Evolutionary conservation across 768 basidiomycete genomes (phyloP).

Genomic region (Tephrocybe sp.): DNA sequence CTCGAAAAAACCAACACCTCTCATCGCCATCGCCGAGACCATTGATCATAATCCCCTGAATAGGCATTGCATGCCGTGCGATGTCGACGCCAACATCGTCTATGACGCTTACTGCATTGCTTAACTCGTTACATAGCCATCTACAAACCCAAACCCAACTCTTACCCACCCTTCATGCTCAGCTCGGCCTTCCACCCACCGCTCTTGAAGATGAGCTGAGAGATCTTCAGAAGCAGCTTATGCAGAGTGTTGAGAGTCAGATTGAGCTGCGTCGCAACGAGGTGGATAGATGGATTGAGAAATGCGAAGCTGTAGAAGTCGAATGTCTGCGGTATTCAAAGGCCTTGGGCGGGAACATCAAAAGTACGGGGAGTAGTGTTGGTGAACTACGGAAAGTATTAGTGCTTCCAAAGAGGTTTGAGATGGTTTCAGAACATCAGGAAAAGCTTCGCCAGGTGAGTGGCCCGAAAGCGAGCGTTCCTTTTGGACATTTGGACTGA

Average conservation of each 20-base stretch:
- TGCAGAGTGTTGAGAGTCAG: slow-evolving; percentile 71
- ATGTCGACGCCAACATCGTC: slow-evolving; percentile 29
- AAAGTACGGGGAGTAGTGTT: slow-evolving; percentile 61
- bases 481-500: no score
- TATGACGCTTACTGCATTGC: slow-evolving; percentile 55
- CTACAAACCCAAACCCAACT: slow-evolving; percentile 79
- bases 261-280: slow-evolving; percentile 69
- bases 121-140: slow-evolving; percentile 76
- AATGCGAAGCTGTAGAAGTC: slow-evolving; percentile 59
- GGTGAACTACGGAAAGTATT: slow-evolving; percentile 71
- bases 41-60: no score
- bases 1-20: neutral
- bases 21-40: neutral
- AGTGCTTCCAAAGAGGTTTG: slow-evolving; percentile 69
- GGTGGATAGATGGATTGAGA: slow-evolving; percentile 70
- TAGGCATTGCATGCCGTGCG: neutral
- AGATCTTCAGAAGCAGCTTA: slow-evolving; percentile 69
- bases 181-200: slow-evolving; percentile 77
- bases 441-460: slow-evolving; percentile 78
- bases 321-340: slow-evolving; percentile 65
- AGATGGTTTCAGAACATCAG: slow-evolving; percentile 65
- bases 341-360: slow-evolving; percentile 70
- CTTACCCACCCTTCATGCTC: slow-evolving; percentile 77
- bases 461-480: no score
- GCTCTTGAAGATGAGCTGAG: slow-evolving; percentile 81